phyloP scores from a whole-genome alignment of 768 basidiomycete species.

The Royoungia palumana region DNA sequence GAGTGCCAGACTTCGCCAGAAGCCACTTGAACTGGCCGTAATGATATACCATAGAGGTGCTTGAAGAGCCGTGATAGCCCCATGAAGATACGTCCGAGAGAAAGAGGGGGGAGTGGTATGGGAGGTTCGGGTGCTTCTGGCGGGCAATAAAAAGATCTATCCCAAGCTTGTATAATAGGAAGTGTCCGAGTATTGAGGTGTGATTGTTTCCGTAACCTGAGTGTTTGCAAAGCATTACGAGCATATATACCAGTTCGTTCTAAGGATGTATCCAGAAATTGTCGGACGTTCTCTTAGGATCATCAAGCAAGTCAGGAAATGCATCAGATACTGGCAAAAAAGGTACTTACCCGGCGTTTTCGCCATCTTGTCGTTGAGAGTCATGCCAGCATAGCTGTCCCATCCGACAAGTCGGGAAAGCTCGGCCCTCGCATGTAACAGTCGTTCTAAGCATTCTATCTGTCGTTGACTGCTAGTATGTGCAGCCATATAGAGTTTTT shows the following conservation, averaged over 20 bases:
- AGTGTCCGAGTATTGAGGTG: slow-evolving; percentile 57
- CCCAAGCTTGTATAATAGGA: slow-evolving; percentile 89
- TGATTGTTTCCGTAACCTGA: slow-evolving; percentile 68
- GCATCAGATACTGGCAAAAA: neutral
- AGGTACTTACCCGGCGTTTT: slow-evolving; percentile 76
- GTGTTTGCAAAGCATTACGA: slow-evolving; percentile 62
- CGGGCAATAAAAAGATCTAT: slow-evolving; percentile 90
- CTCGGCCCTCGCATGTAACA: slow-evolving; percentile 76
- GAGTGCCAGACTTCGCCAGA: slow-evolving; percentile 88
- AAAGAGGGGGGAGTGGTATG: slow-evolving; percentile 68
- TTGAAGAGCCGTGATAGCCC: slow-evolving; percentile 88
- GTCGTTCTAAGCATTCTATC: slow-evolving; percentile 69
- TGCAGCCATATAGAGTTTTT: slow-evolving; percentile 77
- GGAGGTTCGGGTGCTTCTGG: slow-evolving; percentile 75
- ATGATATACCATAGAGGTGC: slow-evolving; percentile 80
- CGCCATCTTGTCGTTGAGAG: slow-evolving; percentile 94
- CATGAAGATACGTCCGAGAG: slow-evolving; percentile 88
- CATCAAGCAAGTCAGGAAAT: slow-evolving; percentile 6
- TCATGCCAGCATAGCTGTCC: slow-evolving; percentile 83
- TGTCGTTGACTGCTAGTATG: slow-evolving; percentile 75
- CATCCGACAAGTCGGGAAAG: slow-evolving; percentile 83
- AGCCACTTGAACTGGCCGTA: slow-evolving; percentile 64
- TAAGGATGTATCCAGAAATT: slow-evolving; percentile 80
- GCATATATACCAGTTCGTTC: slow-evolving; percentile 80
- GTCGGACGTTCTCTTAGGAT: slow-evolving; percentile 70